phyloP scores from a whole-genome alignment of 805 yeast species.

The Candida ascalaphidarum region DNA sequence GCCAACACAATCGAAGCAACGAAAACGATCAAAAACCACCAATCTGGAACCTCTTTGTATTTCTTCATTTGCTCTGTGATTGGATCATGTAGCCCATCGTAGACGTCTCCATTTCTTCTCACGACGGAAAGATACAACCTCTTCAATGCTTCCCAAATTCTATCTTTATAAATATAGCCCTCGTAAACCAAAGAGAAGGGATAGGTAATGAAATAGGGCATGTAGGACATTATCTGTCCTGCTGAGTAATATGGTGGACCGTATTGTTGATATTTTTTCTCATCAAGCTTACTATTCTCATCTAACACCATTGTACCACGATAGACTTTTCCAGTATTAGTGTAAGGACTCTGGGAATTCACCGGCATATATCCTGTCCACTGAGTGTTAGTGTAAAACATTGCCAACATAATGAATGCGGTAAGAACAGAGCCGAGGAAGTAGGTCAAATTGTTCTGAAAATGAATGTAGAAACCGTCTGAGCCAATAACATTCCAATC shows the following conservation, averaged over 20 bases:
- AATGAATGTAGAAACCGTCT: not conserved
- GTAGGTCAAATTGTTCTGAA: conserved; percentile 3
- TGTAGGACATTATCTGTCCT: conserved; percentile 17
- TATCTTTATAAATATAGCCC: conserved; percentile 2
- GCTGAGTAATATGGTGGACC: conserved; percentile 25
- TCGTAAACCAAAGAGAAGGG: conserved; percentile 12
- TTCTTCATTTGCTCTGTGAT: conserved; percentile 20
- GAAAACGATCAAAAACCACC: conserved; percentile 18
- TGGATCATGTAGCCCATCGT: conserved; percentile 14
- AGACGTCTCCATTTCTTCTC: conserved; percentile 7
- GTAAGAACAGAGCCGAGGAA: conserved; percentile 11
- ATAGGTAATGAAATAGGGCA: conserved; percentile 18
- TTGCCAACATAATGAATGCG: conserved; percentile 10
- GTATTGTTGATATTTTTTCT: conserved; percentile 10
- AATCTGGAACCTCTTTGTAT: conserved; percentile 29
- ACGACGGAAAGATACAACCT: conserved; percentile 2
- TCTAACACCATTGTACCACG: conserved; percentile 1
- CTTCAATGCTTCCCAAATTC: conserved; percentile 1
- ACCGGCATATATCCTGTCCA: conserved; percentile 18
- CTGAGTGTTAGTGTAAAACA: conserved; percentile 12
- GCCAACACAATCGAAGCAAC: conserved; percentile 16
- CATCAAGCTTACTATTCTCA: conserved; percentile 7
- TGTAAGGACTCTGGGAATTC: conserved; percentile 3
- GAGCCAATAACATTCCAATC: conserved; percentile 16
- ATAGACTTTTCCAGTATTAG: conserved; percentile 4